These are phyloP conservation scores for Poa annua DNA, from an alignment of 176 grass and related monocot genomes.

Conservation along the genomic window DNA sequence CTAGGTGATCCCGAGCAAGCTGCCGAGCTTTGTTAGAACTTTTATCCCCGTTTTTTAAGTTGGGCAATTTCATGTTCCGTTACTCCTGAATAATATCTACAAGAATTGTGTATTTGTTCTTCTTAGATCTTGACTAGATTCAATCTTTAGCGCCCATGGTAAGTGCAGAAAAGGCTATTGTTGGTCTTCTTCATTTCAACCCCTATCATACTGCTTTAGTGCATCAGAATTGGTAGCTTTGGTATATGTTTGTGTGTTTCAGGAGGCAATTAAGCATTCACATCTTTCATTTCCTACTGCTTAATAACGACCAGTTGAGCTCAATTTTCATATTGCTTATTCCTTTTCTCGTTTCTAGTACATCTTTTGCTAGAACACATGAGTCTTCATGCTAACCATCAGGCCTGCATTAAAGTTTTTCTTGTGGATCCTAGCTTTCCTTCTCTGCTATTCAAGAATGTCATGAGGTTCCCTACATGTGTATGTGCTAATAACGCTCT, in stretches of 20 bases:
- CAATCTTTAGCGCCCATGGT: neutral
- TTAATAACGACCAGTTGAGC: constrained; percentile 1
- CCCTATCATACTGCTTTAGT: constrained; percentile 6
- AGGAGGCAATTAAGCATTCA: neutral
- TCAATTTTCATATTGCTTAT: constrained; percentile 11
- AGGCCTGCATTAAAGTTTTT: neutral
- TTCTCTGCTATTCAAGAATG: constrained; percentile 21
- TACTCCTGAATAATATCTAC: neutral
- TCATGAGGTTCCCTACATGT: constrained; percentile 25
- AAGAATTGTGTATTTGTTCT: neutral
- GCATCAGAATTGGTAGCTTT: constrained; percentile 12
- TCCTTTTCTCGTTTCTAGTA: neutral
- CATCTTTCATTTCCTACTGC: neutral
- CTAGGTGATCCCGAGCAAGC: neutral
- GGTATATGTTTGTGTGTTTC: neutral
- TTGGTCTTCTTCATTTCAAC: constrained; percentile 5
- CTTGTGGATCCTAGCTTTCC: constrained; percentile 30
- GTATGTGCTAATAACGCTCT: constrained; percentile 17
- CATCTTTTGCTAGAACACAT: constrained; percentile 19
- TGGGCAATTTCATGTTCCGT: neutral
- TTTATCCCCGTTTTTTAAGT: neutral
- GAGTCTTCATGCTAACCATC: neutral
- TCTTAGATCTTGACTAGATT: neutral
- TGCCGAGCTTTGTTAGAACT: neutral
- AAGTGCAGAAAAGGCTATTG: neutral